Conservation (phyloP, 2,329 filamentous ascomycete species). For the Nemania serpens region DNA sequence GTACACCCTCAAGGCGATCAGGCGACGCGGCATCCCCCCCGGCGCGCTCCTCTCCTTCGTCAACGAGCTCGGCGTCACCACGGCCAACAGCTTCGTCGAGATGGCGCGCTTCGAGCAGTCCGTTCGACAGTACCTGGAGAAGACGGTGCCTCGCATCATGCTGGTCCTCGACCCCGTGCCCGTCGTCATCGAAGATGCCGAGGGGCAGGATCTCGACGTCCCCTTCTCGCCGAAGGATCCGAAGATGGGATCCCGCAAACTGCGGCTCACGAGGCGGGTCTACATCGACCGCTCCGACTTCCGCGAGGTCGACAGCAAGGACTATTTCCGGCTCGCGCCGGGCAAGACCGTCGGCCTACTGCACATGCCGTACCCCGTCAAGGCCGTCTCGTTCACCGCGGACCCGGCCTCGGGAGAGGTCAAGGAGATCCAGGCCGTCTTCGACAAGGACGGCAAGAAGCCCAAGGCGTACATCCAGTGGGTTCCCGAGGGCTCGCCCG, state of each 20-base stretch:
- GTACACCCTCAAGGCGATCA: conserved; percentile 60
- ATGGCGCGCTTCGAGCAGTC: conserved; percentile 82
- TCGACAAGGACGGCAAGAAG: conserved; percentile 72
- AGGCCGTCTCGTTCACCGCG: conserved; percentile 69
- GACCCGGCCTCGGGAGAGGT: conserved; percentile 66
- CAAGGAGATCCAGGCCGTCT: conserved; percentile 67
- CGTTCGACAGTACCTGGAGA: conserved; percentile 84
- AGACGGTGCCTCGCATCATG: conserved; percentile 86
- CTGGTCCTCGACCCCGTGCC: conserved; percentile 84
- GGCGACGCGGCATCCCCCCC: conserved; percentile 83
- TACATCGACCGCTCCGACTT: conserved; percentile 87
- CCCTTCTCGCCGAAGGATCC: conserved; percentile 86
- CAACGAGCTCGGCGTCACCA: conserved; percentile 89
- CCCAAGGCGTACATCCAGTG: conserved; percentile 90
- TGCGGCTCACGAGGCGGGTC: conserved; percentile 53
- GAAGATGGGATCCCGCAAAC: conserved; percentile 63
- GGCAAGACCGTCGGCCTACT: conserved; percentile 75
- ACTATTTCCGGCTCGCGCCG: conserved; percentile 79
- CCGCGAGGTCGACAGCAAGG: conserved; percentile 70
- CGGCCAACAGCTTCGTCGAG: conserved; percentile 77
- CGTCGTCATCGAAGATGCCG: conserved; percentile 78
- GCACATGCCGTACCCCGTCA: conserved; percentile 71
- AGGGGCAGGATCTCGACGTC: conserved; percentile 66
- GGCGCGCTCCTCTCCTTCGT: conserved; percentile 89
- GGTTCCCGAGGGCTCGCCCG: conserved; percentile 73